Evolutionary conservation across 1,139 yeast genomes (phyloP).

Genomic region (Diutina rugosa): DNA sequence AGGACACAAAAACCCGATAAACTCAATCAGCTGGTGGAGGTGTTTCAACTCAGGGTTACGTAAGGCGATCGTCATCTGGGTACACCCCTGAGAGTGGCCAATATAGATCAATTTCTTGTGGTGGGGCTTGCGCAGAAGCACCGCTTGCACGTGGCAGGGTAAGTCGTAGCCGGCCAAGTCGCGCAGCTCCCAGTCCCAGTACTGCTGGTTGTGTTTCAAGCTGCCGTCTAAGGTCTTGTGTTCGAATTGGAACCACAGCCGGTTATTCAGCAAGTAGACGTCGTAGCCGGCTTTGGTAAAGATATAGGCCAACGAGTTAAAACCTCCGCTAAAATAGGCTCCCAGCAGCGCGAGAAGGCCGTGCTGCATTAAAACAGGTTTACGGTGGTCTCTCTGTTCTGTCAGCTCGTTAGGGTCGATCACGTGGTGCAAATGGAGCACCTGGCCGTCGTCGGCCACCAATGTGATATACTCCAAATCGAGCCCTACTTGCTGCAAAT

Average conservation of each 20-base stretch:
- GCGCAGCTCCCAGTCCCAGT: conserved; percentile 79
- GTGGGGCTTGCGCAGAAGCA: conserved; percentile 29
- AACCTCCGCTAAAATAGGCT: conserved; percentile 69
- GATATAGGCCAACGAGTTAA: conserved; percentile 58
- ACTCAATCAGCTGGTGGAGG: conserved; percentile 38
- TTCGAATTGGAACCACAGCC: conserved; percentile 70
- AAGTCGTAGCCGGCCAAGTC: conserved; percentile 73
- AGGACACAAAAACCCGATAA: conserved; percentile 74
- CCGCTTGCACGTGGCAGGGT: conserved; percentile 55
- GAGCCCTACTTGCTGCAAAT: conserved; percentile 47
- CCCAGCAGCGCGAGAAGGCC: conserved; percentile 85
- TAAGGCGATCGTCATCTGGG: conserved; percentile 61
- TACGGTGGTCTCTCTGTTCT: conserved; percentile 14
- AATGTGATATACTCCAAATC: conserved; percentile 47
- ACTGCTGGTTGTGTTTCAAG: conserved; percentile 34
- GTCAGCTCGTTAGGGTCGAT: conserved; percentile 35
- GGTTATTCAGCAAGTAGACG: conserved; percentile 88
- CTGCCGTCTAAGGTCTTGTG: conserved; percentile 31
- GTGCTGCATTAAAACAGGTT: conserved; percentile 68
- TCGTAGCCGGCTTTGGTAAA: conserved; percentile 59
- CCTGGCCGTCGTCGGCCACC: conserved; percentile 72
- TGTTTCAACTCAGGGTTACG: conserved; percentile 18
- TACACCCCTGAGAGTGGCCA: conserved; percentile 91
- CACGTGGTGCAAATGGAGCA: conserved; percentile 50
- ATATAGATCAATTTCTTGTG: conserved; percentile 43